Evolutionary conservation across 2,329 filamentous ascomycete genomes (phyloP), one percentile per base, ranked within the genome.

Genomic region (Pseudopithomyces chartarum): DNA sequence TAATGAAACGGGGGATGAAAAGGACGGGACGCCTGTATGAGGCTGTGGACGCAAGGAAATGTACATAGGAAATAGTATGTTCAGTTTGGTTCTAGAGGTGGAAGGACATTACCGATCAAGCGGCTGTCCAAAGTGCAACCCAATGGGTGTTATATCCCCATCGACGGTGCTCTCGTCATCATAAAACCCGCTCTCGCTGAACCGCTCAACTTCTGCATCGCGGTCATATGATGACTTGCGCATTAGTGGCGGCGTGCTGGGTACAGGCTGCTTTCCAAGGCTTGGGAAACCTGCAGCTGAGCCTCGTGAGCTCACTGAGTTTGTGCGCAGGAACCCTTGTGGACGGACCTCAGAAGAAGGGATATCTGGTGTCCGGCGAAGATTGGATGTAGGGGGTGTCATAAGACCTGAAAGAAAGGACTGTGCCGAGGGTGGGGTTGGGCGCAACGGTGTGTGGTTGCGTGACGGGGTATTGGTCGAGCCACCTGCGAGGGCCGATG

Each of bases 371-470:
- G 83, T 85, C 62, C 86, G 86, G 42, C 90, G 88, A 46, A 89
- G 75, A 53, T 87, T 86, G 3, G 90, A 92, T 29, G 89, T 87
- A 4, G 93, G 94, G n/a, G 94, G 93, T 1, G 94, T 97, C 81
- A 97, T 83, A 20, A 97, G 85, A 1, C 93, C 93, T 0, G 89
- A 89, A 19, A 93, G 81, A 58, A 92, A 88, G 47, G 82, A 85
- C 52, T 85, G 82, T 1, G 87, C 81, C 3, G 79, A 75, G 0
- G 76, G 71, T 76, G 71, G 73, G 36, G 79, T 83, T 42, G 63
- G 46, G 34, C 73, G 71, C 8, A 70, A 73, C 1, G 73, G 73
- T 1, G 73, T 73, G 38, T 73, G 70, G 49, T 60, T 70, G 43
- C 70, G 68, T 11, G 67, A 69, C n/a, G 54, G 48, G 44, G 42